These are phyloP conservation scores for Cyberlindnera xylosilytica DNA, from an alignment of 805 yeast genomes.

Conservation along the genomic window DNA sequence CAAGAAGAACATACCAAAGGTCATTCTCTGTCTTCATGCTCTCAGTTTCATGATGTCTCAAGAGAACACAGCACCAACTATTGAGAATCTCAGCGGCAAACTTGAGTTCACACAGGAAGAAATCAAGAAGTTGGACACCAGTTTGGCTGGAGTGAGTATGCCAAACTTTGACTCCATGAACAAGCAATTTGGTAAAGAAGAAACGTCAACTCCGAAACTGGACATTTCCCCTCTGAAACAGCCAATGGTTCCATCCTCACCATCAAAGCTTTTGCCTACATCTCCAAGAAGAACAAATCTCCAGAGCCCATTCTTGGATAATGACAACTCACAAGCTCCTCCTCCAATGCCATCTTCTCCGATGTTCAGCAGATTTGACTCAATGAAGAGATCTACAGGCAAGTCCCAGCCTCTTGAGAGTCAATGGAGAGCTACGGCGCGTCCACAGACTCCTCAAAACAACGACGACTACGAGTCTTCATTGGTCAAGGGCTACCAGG, in stretches of 20 bases:
- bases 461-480: conserved; percentile 8
- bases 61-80: conserved; percentile 51
- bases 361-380: conserved; percentile 6
- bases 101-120: conserved; percentile 67
- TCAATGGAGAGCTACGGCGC: background rate
- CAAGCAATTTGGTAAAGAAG: conserved; percentile 35
- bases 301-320: conserved; percentile 22
- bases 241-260: conserved; percentile 6
- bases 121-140: conserved; percentile 58
- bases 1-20: conserved; percentile 88
- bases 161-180: conserved; percentile 71
- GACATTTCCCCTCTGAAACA: conserved; percentile 10
- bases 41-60: conserved; percentile 67
- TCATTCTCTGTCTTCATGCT: conserved; percentile 90
- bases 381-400: conserved; percentile 1
- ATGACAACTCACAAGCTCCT: conserved; percentile 4
- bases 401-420: background rate
- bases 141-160: conserved; percentile 62
- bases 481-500: conserved; percentile 15
- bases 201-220: conserved; percentile 20
- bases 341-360: conserved; percentile 8
- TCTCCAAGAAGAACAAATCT: conserved; percentile 7
- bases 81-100: conserved; percentile 61
- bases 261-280: conserved; percentile 2
- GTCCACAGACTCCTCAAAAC: conserved; percentile 1